Base-by-base conservation (phyloP, 441 rosid genomes). In the Adansonia madagascariensis region DNA sequence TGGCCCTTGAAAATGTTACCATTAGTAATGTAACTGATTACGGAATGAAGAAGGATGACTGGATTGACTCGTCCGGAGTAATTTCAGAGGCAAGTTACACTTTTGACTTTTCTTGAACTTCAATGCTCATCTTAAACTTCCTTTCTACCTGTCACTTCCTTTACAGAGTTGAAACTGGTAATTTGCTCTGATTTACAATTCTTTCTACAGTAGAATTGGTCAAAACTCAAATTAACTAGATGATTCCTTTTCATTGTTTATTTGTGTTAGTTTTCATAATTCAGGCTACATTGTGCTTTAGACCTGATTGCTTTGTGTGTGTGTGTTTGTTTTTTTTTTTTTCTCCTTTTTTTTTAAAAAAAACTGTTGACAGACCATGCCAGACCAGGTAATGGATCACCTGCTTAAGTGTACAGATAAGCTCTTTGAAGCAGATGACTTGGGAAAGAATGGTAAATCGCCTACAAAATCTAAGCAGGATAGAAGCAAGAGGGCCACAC, bases 351-450 rank as follows among this genome's bases (percentile, higher is more conserved):
- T 24, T 24, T 24, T 24, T 24, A 24, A 24, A 24, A 24, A 2
- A 50, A 20, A 11, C 46, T 61, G 77, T 62, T 79, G 63, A 78
- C 91, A 84, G 88, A 75, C 88, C n/a, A 62, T 79, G 69, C 74
- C 91, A 84, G 94, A 86, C 75, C 87, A 88, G 84, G 80, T 90
- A 75, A 60, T 85, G 82, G 94, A 86, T 80, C 95, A 89, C 86
- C 84, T 94, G 77, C 88, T 95, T 73, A 84, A 82, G 75, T 91
- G 92, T 76, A 73, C 82, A 43, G 88, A 89, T 77, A 88, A 88
- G 86, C 85, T 92, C 76, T 84, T 90, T 52, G 81, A 60, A 65
- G 89, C 80, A 56, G 81, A 77, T 78, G 82, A 82, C 27, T 65
- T 64, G 71, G 87, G 76, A 74, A 65, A 15, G 55, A 22, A 77